phyloP scores from a whole-genome alignment of 1,284 basidiomycete genomes.

The Ceratobasidium sp. region DNA sequence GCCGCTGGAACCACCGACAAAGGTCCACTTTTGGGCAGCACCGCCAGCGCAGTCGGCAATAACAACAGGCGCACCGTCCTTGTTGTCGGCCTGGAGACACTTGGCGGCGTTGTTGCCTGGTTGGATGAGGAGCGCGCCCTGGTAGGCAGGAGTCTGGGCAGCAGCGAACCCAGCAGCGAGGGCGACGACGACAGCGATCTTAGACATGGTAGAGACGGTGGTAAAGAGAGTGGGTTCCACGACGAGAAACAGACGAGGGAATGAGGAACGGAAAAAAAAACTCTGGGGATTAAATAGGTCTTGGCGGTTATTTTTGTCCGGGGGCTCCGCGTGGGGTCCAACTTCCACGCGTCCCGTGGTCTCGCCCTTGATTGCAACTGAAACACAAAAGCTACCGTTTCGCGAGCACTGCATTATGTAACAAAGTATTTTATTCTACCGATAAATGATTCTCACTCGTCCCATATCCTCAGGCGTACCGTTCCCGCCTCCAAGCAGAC shows the following conservation, averaged over 20 bases:
- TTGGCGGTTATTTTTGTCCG: slow-evolving; percentile 10
- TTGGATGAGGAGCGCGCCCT: slow-evolving; percentile 18
- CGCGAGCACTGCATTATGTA: too few relatives aligned
- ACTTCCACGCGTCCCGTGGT: neutral
- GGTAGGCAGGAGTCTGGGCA: slow-evolving; percentile 20
- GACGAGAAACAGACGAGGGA: neutral
- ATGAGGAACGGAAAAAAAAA: neutral
- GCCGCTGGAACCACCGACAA: neutral
- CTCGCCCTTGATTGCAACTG: neutral
- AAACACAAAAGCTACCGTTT: neutral
- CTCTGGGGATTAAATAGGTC: neutral
- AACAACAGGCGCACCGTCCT: slow-evolving; percentile 22
- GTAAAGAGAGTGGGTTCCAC: slow-evolving; percentile 5
- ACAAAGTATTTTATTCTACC: too few relatives aligned
- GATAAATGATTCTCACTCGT: slow-evolving; percentile 64
- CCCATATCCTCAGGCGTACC: slow-evolving; percentile 59
- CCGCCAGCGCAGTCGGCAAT: slow-evolving; percentile 27
- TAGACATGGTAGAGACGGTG: slow-evolving; percentile 12
- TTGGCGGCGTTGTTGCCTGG: slow-evolving; percentile 18
- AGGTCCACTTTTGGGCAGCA: slow-evolving; percentile 28
- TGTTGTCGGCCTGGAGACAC: slow-evolving; percentile 37
- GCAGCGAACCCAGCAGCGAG: slow-evolving; percentile 24
- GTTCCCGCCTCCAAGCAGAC: slow-evolving; percentile 67
- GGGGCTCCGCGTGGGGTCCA: neutral
- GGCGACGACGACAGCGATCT: slow-evolving; percentile 16